Evolutionary conservation across 2,329 filamentous ascomycete genomes (phyloP).

Genomic region (Neopestalotiopsis rosae): DNA sequence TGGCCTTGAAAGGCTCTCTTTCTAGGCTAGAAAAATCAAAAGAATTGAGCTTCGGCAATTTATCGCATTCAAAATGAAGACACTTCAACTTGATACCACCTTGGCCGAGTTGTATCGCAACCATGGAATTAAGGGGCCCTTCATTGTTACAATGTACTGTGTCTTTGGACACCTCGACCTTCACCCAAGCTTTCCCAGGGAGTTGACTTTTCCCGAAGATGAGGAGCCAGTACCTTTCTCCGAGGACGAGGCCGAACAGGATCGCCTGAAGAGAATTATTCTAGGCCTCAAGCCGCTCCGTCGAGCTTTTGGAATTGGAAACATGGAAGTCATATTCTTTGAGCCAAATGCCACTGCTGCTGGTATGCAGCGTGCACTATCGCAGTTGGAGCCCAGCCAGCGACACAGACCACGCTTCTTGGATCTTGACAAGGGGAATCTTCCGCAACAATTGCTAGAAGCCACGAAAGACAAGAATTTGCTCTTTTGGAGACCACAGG

Average conservation of each 20-base stretch:
- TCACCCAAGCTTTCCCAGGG: constrained; percentile 27
- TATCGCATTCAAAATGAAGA: background rate
- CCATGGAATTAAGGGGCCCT: constrained; percentile 27
- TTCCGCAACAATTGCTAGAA: constrained; percentile 19
- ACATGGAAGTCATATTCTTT: constrained; percentile 29
- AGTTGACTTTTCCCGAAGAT: constrained; percentile 28
- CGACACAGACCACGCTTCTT: constrained; percentile 25
- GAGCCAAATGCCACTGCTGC: constrained; percentile 25
- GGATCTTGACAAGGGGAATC: constrained; percentile 20
- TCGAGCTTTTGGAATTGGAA: constrained; percentile 28
- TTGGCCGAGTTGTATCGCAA: constrained; percentile 28
- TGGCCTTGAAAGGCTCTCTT: background rate
- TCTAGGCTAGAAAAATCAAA: background rate
- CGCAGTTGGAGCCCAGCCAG: constrained; percentile 26
- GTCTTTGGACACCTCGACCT: constrained; percentile 30
- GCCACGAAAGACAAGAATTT: constrained; percentile 23
- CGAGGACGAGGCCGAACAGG: constrained; percentile 23
- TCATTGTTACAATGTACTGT: constrained; percentile 31
- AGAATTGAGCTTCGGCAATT: background rate
- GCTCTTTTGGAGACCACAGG: constrained; percentile 30
- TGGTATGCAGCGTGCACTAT: constrained; percentile 25
- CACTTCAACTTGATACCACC: constrained; percentile 27
- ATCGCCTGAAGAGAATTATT: constrained; percentile 25
- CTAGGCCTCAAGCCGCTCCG: constrained; percentile 30
- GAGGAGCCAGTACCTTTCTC: constrained; percentile 30